phyloP scores from a whole-genome alignment of 495 filamentous ascomycete genomes.

The Penicillium maclennaniae region DNA sequence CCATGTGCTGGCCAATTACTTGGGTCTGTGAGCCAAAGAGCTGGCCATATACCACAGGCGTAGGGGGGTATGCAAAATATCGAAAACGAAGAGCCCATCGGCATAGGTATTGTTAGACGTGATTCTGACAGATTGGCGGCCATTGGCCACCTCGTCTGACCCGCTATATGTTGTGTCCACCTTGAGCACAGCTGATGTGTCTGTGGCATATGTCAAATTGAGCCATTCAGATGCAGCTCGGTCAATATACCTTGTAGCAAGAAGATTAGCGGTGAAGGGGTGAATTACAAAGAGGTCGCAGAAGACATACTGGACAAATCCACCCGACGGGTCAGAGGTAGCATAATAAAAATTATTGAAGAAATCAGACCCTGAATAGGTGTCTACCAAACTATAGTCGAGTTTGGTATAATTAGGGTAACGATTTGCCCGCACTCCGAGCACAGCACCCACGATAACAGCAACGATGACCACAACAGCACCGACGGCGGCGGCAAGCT shows the following conservation, averaged over 20 bases:
- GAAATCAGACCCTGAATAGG: constrained; percentile 39
- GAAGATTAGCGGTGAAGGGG: constrained; percentile 6
- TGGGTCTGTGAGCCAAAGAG: constrained; percentile 55
- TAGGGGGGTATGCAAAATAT: constrained; percentile 38
- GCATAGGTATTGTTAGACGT: constrained; percentile 43
- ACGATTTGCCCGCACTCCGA: constrained; percentile 31
- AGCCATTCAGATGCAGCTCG: constrained; percentile 14
- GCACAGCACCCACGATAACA: constrained; percentile 44
- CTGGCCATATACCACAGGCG: constrained; percentile 47
- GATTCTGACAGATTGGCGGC: constrained; percentile 45
- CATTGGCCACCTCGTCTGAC: constrained; percentile 24
- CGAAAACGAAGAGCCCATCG: constrained; percentile 46
- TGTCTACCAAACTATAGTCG: constrained; percentile 41
- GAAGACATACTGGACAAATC: constrained; percentile 33
- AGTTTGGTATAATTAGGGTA: constrained; percentile 47
- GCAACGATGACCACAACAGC: constrained; percentile 41
- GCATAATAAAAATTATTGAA: constrained; percentile 49
- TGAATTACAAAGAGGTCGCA: background rate
- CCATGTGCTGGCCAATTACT: constrained; percentile 48
- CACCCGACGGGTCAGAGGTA: constrained; percentile 39
- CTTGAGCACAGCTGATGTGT: constrained; percentile 42
- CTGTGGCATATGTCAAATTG: constrained; percentile 45
- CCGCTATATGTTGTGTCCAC: constrained; percentile 33
- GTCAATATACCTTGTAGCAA: constrained; percentile 15
- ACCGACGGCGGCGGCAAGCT: constrained; percentile 16